These are phyloP conservation scores for Aspergillus versicolor DNA, from an alignment of 2,329 filamentous ascomycete species.

Conservation along the genomic window DNA sequence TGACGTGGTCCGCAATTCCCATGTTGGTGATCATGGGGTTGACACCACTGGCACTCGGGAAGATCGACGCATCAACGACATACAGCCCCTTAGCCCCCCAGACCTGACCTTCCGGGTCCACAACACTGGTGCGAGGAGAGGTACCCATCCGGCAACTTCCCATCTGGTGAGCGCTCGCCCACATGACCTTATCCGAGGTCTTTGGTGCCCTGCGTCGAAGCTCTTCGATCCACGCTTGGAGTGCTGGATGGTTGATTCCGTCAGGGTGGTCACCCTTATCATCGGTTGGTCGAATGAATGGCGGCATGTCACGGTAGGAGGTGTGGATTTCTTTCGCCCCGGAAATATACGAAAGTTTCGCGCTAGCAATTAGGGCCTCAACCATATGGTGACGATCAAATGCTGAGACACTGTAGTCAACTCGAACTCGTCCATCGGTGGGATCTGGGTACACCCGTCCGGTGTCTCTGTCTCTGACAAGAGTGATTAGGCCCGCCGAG, in stretches of 20 bases:
- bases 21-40: constrained; percentile 55
- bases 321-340: constrained; percentile 80
- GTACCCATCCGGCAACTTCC: constrained; percentile 51
- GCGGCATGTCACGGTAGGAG: constrained; percentile 59
- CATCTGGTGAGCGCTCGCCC: constrained; percentile 54
- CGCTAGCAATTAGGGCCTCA: constrained; percentile 68
- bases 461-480: constrained; percentile 73
- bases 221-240: constrained; percentile 56
- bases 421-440: constrained; percentile 59
- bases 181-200: constrained; percentile 43
- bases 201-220: constrained; percentile 49
- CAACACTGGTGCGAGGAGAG: constrained; percentile 42
- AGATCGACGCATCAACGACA: constrained; percentile 51
- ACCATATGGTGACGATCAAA: constrained; percentile 72
- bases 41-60: constrained; percentile 52
- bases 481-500: constrained; percentile 69
- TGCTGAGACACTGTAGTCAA: constrained; percentile 69
- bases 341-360: constrained; percentile 73
- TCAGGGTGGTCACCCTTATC: constrained; percentile 28
- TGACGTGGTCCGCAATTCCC: constrained; percentile 50
- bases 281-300: constrained; percentile 56
- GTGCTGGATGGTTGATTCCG: constrained; percentile 54
- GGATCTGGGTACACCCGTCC: constrained; percentile 75
- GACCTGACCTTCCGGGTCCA: constrained; percentile 46
- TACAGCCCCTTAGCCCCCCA: constrained; percentile 49